A percentile compares a stretch with the other conserved stretches of the same genome.
Conservation (phyloP, 768 basidiomycete species). For the Gloeopeniophorella convolvens region DNA sequence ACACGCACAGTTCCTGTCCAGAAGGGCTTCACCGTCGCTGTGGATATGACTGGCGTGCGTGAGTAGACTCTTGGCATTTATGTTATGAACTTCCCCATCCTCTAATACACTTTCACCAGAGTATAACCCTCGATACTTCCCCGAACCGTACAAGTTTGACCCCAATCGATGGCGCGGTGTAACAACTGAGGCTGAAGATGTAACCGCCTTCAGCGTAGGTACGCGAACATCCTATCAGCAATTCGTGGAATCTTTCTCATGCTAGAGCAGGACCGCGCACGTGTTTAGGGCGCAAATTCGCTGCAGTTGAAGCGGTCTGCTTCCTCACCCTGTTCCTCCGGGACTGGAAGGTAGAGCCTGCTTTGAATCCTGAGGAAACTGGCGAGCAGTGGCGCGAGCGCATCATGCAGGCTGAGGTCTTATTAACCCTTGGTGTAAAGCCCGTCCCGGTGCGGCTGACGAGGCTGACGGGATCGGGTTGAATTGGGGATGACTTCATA, state of each 20-base stretch:
- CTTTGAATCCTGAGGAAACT: conserved; percentile 35
- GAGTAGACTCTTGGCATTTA: neutral
- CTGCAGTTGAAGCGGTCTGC: conserved; percentile 45
- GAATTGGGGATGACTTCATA: too few species aligned
- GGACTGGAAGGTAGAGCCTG: conserved; percentile 47
- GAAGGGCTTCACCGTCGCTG: conserved; percentile 25
- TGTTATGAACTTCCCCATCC: too few species aligned
- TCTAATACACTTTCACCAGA: conserved; percentile 25
- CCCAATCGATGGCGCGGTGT: conserved; percentile 35
- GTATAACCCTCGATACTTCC: conserved; percentile 32
- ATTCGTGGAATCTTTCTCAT: neutral
- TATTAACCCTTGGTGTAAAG: conserved; percentile 2
- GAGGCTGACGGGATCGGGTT: too few species aligned
- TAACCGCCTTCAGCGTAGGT: conserved; percentile 21
- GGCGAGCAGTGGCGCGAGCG: conserved; percentile 17
- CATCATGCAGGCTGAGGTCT: conserved; percentile 3
- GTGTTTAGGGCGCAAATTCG: conserved; percentile 53
- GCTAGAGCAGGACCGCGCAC: conserved; percentile 37
- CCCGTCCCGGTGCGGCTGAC: conserved; percentile 5
- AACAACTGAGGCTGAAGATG: conserved; percentile 9
- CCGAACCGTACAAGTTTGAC: conserved; percentile 32
- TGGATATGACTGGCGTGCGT: conserved; percentile 29
- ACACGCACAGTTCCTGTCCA: conserved; percentile 21
- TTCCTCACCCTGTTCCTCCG: conserved; percentile 46
- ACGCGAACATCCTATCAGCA: conserved; percentile 1